These are phyloP conservation scores for Fusarium fujikuroi DNA, from an alignment of 2,329 filamentous ascomycete species.

Conservation along the genomic window DNA sequence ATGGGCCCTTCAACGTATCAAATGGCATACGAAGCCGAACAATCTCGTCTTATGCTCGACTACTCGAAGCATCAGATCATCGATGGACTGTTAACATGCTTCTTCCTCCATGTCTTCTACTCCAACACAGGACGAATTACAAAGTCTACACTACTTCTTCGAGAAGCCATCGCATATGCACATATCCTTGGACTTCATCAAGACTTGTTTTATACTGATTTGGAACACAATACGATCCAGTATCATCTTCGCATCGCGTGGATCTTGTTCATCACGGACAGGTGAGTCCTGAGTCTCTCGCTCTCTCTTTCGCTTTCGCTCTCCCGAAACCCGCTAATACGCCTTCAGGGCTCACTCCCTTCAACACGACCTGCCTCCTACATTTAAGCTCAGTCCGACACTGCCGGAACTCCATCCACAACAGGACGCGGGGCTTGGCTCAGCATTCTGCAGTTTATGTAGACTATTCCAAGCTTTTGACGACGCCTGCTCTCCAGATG, in stretches of 20 bases:
- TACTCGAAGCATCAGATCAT: constrained; percentile 7
- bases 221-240: background rate
- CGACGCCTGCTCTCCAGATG: constrained; percentile 12
- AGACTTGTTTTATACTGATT: constrained; percentile 12
- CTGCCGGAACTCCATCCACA: constrained; percentile 5
- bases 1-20: background rate
- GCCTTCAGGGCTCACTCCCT: constrained; percentile 10
- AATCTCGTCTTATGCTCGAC: constrained; percentile 16
- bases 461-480: constrained; percentile 23
- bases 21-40: constrained; percentile 8
- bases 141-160: constrained; percentile 17
- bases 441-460: constrained; percentile 24
- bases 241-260: constrained; percentile 24
- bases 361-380: constrained; percentile 19
- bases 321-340: background rate
- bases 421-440: background rate
- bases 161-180: constrained; percentile 19
- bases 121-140: constrained; percentile 11
- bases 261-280: constrained; percentile 23
- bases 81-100: constrained; percentile 14
- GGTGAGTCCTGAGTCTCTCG: background rate
- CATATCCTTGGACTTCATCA: constrained; percentile 25
- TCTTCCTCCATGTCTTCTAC: constrained; percentile 27
- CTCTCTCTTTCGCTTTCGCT: background rate
- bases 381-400: constrained; percentile 24